Evolutionary conservation across 345 rosid genomes (phyloP), one percentile per base, ranked within the genome.

Genomic region (Eucalyptus decipiens): DNA sequence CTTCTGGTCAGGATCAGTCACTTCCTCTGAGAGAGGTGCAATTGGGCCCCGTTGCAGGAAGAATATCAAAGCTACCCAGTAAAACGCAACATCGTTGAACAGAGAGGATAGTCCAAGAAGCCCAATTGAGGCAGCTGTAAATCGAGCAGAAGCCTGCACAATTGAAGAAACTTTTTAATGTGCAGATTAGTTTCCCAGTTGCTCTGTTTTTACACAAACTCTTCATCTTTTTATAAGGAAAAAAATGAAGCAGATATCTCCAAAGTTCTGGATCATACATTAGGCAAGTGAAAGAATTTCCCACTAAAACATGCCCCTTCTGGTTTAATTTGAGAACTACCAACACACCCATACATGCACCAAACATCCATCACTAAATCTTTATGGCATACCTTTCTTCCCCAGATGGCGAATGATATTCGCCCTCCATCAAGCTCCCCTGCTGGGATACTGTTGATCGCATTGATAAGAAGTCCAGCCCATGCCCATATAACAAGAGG

Each of bases 371-470:
- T 88, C 58, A 88, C 72, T 54, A 7, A 54, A 32, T 34, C 54
- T 83, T 34, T 86, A 87, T 48, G 12, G 34, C 72, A 23, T 94
- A 97, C 99, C 97, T 97, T 97, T 93, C 99, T 94, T 91, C 99
- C 99, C 99, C 99, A 97, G 54, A 97, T 93, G 88, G 99, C 92
- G 69, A 97, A 96, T 58, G 98, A 93, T 45, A 97, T 95, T 91
- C 95, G 91, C 54, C 99, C 99, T 26, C 99, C 99, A 80, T 97
- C 99, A 49, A 95, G 96, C 91, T 96, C 99, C 90, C 99, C 99
- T 0, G 99, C 99, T 23, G 98, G 99, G 89, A 97, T 97, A 93
- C 99, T 97, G 92, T 97, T 97, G 93, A 97, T 94, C 87, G 97
- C 98, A 91, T 97, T 97, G 52, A 97, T 95, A 88, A 97, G 97